Evolutionary conservation across 1,284 basidiomycete species (phyloP), one percentile per base, ranked within the genome.

Genomic region (Ceratobasidium sp.): DNA sequence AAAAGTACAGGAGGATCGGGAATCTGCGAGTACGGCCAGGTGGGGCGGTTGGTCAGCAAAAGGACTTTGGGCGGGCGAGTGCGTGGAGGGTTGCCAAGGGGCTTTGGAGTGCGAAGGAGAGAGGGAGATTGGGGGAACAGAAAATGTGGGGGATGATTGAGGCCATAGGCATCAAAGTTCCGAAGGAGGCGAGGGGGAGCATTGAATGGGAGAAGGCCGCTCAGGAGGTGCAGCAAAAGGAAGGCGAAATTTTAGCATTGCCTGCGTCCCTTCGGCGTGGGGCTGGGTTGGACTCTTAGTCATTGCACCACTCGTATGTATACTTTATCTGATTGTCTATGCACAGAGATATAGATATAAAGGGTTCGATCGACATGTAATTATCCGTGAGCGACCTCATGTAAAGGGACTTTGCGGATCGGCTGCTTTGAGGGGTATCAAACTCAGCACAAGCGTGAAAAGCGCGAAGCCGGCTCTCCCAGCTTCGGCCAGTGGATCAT

Each of bases 61-160:
- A 14, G 27, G 69, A 72, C 9, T 46, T 59, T 31, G 69, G 69
- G 13, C 56, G 27, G 9, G 29, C 41, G 37, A 61, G 69, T 41
- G 43, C 56, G 13, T 62, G 39, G 69, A 34, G n/a, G 16, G 61
- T 72, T 29, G 54, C 43, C 9, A 37, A 43, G 27, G 39, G 54
- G 7, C 34, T 72, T 1, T 51, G 43, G 46, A 61, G 56, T 51
- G 31, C 46, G 31, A 43, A 72, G 19, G 41, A 39, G 31, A 43
- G 46, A 27, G 69, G 58, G 3, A 24, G 37, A 1, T 22, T 72
- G 41, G 16, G 6, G 6, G 58, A 72, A 31, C n/a, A 1, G 16
- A 22, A 31, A 24, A 58, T 72, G 51, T 72, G 69, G 69, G 9
- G 19, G 24, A 72, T 59, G 58, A 37, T 72, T 11, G 37, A 58